A percentile compares a stretch with the other conserved stretches of the same genome.
phyloP scores from a whole-genome alignment of 2,329 filamentous ascomycete genomes.

The Fusarium papillatum region DNA sequence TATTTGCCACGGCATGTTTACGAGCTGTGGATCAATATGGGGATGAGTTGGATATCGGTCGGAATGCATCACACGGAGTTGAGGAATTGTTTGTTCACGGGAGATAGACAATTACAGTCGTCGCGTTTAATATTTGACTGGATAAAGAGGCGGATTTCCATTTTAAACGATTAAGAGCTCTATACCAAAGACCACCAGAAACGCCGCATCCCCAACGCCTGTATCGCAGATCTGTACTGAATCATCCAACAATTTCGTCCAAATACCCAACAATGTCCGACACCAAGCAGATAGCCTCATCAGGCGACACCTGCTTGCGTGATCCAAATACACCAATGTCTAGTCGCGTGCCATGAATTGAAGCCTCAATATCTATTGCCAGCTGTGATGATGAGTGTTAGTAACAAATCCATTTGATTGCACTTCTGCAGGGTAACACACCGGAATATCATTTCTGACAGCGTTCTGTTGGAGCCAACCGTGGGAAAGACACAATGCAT shows the following conservation, averaged over 20 bases:
- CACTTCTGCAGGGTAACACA: constrained; percentile 31
- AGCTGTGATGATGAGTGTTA: constrained; percentile 44
- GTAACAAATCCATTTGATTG: neutral
- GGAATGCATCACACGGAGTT: constrained; percentile 29
- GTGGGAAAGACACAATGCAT: constrained; percentile 7
- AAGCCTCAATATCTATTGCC: constrained; percentile 57
- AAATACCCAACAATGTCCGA: constrained; percentile 40
- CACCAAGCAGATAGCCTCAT: constrained; percentile 44
- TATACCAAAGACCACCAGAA: neutral
- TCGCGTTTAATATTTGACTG: neutral
- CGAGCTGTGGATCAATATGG: neutral
- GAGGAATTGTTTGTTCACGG: constrained; percentile 12
- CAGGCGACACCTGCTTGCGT: constrained; percentile 38
- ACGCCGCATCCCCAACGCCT: neutral
- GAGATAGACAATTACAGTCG: neutral
- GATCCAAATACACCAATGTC: constrained; percentile 59
- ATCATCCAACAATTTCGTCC: constrained; percentile 5
- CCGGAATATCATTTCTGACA: constrained; percentile 44
- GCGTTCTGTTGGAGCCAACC: constrained; percentile 38
- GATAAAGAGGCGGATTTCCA: neutral
- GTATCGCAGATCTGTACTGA: neutral
- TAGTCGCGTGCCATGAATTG: constrained; percentile 46
- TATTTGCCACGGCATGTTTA: neutral
- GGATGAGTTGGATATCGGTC: neutral
- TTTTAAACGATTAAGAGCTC: neutral